Base-by-base conservation (phyloP, 225 moss, liverwort and hornwort species). In the Neckera pumila region DNA sequence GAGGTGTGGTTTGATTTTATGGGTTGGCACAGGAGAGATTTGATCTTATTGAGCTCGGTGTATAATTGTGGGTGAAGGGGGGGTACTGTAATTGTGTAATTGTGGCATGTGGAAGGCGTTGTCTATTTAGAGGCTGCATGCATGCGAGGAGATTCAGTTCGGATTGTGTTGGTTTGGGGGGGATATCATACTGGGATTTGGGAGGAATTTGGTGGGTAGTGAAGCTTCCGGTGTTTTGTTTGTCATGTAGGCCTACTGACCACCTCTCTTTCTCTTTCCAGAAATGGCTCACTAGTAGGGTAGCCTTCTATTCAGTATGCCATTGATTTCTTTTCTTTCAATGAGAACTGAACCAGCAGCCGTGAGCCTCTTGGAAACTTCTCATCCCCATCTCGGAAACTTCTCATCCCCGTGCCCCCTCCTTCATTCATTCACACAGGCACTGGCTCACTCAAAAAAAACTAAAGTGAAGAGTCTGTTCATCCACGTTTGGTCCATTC, bases 81-180 rank as follows among this genome's bases (percentile, higher is more conserved):
- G 42, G 42, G 45, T 56, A n/a, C 54, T 15, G 54, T 77, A 77
- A 77, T 45, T 47, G 47, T 47, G 47, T 47, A 47, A 47, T 40
- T 36, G 81, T 27, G 51, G 75, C 84, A 89, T 89, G 75, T 17
- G 45, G 38, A 56, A 47, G 6, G 27, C 7, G 11, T 63, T 56
- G 76, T 56, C 81, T 81, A 85, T 87, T 87, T 87, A 84, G 80
- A 56, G 76, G 3, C 6, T 53, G 34, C 38, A 26, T 60, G 84
- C 89, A 87, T 80, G 84, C 3, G 25, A 80, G 81, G 63, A 89
- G 91, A 91, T 91, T 85, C 80, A 57, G 69, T 70, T 57, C 2
- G 7, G 89, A 91, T 91, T 89, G 25, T 58, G 58, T 87, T 69
- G 57, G 70, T 87, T 87, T 20, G 42, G 77, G 87, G 71, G 89